Conservation (phyloP, 352 stramenopile species). For the Globisporangium okanoganense region DNA sequence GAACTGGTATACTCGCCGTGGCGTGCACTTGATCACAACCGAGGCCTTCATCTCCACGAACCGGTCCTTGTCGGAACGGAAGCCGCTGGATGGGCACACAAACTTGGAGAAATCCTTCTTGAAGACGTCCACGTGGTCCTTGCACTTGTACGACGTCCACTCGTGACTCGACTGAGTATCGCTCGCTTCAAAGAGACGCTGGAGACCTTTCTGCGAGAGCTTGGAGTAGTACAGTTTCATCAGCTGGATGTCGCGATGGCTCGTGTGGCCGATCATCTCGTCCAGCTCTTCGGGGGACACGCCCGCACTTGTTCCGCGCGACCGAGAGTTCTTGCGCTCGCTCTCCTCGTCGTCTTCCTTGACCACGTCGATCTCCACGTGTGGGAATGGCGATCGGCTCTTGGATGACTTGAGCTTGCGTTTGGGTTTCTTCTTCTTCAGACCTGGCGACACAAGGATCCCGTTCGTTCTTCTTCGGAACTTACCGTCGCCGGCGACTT, state of each 20-base stretch:
- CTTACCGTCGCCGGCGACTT: constrained; percentile 53
- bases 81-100: constrained; percentile 8
- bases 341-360: constrained; percentile 19
- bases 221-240: constrained; percentile 76
- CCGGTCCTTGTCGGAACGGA: constrained; percentile 28
- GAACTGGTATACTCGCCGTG: constrained; percentile 55
- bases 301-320: neutral
- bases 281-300: constrained; percentile 53
- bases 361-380: constrained; percentile 10
- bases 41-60: constrained; percentile 78
- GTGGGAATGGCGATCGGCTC: constrained; percentile 16
- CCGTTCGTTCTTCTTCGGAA: constrained; percentile 28
- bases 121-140: constrained; percentile 34
- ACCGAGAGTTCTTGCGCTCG: constrained; percentile 19
- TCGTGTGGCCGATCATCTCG: constrained; percentile 50
- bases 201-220: constrained; percentile 52
- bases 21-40: constrained; percentile 41
- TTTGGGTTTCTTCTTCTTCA: constrained; percentile 30
- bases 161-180: constrained; percentile 24
- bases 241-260: constrained; percentile 61
- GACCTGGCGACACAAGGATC: constrained; percentile 5
- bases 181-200: constrained; percentile 44
- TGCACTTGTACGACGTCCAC: constrained; percentile 51
- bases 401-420: constrained; percentile 60
- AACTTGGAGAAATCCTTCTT: constrained; percentile 21